A percentile compares a stretch with the other conserved stretches of the same genome.
Evolutionary conservation across 129 eudicot genomes (phyloP).

Genomic region (Sambucus nigra): DNA sequence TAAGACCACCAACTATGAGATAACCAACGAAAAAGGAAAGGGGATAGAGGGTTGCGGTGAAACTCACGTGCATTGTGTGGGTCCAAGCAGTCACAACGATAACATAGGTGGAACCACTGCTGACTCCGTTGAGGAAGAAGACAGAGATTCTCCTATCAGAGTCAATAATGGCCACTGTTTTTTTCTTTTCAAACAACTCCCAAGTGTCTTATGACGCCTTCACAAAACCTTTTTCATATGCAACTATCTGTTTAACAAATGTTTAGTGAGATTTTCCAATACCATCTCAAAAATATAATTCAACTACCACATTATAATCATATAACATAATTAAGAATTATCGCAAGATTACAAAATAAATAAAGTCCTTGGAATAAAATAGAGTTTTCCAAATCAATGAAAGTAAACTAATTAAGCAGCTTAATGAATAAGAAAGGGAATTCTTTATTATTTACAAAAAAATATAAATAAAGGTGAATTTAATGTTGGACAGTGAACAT

Average conservation of each 20-base stretch:
- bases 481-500: too few relatives aligned
- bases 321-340: neutral
- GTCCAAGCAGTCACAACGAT: conserved; percentile 74
- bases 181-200: conserved; percentile 48
- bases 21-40: conserved; percentile 64
- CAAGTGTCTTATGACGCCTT: conserved; percentile 80
- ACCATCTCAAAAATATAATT: neutral
- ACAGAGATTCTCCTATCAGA: conserved; percentile 58
- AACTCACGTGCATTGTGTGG: conserved; percentile 25
- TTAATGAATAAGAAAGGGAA: too few relatives aligned
- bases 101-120: conserved; percentile 62
- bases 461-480: too few relatives aligned
- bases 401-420: too few relatives aligned
- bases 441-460: too few relatives aligned
- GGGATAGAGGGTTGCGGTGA: conserved; percentile 58
- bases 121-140: conserved; percentile 66
- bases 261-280: conserved; percentile 1
- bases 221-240: conserved; percentile 69
- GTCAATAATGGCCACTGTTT: conserved; percentile 56
- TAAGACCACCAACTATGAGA: conserved; percentile 44
- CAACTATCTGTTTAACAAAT: conserved; percentile 49
- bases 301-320: neutral
- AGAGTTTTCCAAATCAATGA: too few relatives aligned
- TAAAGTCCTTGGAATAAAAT: too few relatives aligned
- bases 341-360: neutral